A percentile compares a stretch with the other conserved stretches of the same genome.
phyloP scores from a whole-genome alignment of 495 filamentous ascomycete genomes.

The Aspergillus panamensis region DNA sequence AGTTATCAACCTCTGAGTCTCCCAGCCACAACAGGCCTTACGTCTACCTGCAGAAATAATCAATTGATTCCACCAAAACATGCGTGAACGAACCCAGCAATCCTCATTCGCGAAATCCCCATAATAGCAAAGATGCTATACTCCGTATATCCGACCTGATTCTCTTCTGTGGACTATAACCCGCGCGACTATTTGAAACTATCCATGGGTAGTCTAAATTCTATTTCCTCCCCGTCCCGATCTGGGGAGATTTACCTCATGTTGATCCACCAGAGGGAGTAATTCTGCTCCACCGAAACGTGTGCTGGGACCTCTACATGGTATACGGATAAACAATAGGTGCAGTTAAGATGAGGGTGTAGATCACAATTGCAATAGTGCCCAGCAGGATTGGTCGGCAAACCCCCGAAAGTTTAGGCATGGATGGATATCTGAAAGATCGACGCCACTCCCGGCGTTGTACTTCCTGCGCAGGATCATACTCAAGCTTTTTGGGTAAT shows the following conservation, averaged over 20 bases:
- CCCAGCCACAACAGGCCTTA: no score
- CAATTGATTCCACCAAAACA: no score
- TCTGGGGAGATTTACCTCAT: background rate
- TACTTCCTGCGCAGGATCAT: background rate
- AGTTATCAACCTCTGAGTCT: no score
- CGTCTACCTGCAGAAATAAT: no score
- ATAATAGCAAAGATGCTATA: no score
- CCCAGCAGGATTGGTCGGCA: background rate
- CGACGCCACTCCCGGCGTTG: background rate
- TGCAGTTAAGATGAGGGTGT: background rate
- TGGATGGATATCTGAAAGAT: background rate
- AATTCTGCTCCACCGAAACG: background rate
- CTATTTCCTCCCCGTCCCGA: background rate
- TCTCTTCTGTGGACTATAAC: no score
- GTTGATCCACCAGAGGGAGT: background rate
- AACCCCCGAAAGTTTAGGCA: background rate
- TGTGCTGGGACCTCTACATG: background rate
- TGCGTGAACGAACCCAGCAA: no score
- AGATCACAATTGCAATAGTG: slow-evolving; percentile 3
- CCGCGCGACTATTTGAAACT: no score
- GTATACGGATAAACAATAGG: no score
- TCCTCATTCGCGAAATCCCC: no score
- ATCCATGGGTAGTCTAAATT: background rate
- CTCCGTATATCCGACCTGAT: no score
- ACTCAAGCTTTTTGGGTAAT: no score